Evolutionary conservation across 2,329 filamentous ascomycete genomes (phyloP), one percentile per base, ranked within the genome.

Genomic region (Thielaviopsis musarum): DNA sequence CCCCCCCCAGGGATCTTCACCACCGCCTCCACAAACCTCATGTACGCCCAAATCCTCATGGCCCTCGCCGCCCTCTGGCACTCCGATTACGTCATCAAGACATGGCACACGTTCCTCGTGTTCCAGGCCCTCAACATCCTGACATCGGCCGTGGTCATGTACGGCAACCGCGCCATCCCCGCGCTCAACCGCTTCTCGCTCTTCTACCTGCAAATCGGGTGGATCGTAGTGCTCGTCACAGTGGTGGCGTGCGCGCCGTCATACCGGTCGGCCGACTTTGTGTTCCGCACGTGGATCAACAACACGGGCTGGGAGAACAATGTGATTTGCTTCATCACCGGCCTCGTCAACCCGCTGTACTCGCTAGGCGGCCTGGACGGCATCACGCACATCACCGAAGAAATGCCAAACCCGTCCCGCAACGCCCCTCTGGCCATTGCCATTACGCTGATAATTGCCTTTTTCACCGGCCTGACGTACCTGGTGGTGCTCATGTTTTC

Each of bases 221-320:
- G 74, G 68, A 68, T 77, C 48, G 69, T 72, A 6, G 73, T 75
- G 12, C 70, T 78, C 61, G 68, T 79, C 59, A 74, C 73, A 0
- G 75, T 79, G 5, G 71, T 72, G 3, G 73, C 75, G 3, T 71
- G 70, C 52, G 74, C 76, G 0, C 73, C 73, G 0, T 69, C 68
- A 1, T 72, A 78, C 59, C 74, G 74, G 19, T 65, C 69, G 55
- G 66, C 70, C 55, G 68, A 72, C n/a, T 78, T 78, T 59, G 77
- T 79, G 21, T 79, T 79, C 64, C 67, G 66, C 45, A 77, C 73
- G 1, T 79, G 74, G 70, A 73, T 76, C 58, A 78, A 78, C 64
- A 74, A 76, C 54, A 78, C 77, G 0, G 76, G 77, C 13, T 79
- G 76, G 76, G 67, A 73, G 38, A 74, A 72, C 59, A 72, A 76